phyloP scores from a whole-genome alignment of 2,329 filamentous ascomycete genomes.

The Alternaria arbusti region DNA sequence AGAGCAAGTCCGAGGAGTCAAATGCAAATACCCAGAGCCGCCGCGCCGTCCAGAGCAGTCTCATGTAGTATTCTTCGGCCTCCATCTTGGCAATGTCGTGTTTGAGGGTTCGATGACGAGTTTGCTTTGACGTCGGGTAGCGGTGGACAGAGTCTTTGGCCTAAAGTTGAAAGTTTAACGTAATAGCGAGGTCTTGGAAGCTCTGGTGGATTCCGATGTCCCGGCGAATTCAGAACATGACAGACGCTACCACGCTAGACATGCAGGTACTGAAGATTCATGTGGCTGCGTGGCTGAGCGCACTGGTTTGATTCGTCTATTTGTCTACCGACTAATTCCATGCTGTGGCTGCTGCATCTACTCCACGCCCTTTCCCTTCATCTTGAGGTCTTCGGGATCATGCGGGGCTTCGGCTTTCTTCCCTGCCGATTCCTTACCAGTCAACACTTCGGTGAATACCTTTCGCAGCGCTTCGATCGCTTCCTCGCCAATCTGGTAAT shows the following conservation, averaged over 20 bases:
- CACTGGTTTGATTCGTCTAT: slow-evolving; percentile 1
- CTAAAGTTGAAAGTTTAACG: slow-evolving; percentile 16
- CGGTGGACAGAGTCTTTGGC: neutral
- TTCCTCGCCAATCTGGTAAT: slow-evolving; percentile 75
- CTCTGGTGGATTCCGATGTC: slow-evolving; percentile 13
- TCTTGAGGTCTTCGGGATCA: slow-evolving; percentile 32
- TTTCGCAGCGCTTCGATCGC: slow-evolving; percentile 58
- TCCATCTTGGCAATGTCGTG: slow-evolving; percentile 20
- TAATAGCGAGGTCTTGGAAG: slow-evolving; percentile 27
- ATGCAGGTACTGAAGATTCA: slow-evolving; percentile 12
- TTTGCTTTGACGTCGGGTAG: slow-evolving; percentile 7
- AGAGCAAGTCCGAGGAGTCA: neutral
- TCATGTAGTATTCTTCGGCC: slow-evolving; percentile 12
- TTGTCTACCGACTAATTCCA: neutral
- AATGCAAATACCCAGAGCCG: neutral
- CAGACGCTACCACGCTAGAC: neutral
- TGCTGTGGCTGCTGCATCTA: slow-evolving; percentile 15
- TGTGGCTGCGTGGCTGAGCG: slow-evolving; percentile 10
- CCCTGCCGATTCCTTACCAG: slow-evolving; percentile 23
- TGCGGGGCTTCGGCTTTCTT: slow-evolving; percentile 30
- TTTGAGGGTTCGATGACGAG: slow-evolving; percentile 24
- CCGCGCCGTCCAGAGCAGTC: slow-evolving; percentile 16
- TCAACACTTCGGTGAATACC: slow-evolving; percentile 32
- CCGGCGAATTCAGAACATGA: slow-evolving; percentile 12
- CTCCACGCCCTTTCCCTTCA: slow-evolving; percentile 40